These are phyloP conservation scores for Cyanidioschyzon merolae DNA, from an alignment of 23 red algal genomes.

Conservation along the genomic window DNA sequence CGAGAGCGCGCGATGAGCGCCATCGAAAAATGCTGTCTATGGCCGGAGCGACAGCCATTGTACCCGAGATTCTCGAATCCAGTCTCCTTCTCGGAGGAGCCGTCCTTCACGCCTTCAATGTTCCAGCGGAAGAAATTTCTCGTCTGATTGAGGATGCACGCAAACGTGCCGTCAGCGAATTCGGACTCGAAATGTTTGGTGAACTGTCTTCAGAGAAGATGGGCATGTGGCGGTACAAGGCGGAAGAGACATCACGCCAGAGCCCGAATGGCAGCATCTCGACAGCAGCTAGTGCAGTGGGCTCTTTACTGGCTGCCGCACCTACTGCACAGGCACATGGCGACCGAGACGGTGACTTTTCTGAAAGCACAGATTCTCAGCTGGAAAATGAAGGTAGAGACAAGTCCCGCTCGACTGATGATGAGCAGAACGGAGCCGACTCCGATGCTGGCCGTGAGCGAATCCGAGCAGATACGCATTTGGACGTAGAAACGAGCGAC, in stretches of 20 bases:
- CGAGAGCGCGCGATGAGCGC: conserved; percentile 59
- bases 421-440: not conserved
- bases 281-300: not conserved
- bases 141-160: conserved; percentile 65
- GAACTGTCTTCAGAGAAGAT: not conserved
- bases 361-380: not conserved
- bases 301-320: no score
- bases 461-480: not conserved
- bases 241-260: not conserved
- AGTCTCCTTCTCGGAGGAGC: conserved; percentile 79
- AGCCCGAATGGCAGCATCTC: not conserved
- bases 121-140: conserved; percentile 75
- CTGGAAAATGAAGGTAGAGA: not conserved
- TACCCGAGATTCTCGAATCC: conserved; percentile 93
- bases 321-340: not conserved
- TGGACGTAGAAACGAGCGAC: not conserved
- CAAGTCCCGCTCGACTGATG: not conserved
- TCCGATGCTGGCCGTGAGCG: not conserved
- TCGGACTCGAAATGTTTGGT: conserved; percentile 37
- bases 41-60: conserved; percentile 82
- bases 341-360: not conserved
- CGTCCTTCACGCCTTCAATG: conserved; percentile 68
- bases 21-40: conserved; percentile 78
- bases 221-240: not conserved
- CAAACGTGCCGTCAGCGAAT: conserved; percentile 45